Evolutionary conservation across 306 rosid species (phyloP), one percentile per base, ranked within the genome.

Genomic region (Coriaria nepalensis): DNA sequence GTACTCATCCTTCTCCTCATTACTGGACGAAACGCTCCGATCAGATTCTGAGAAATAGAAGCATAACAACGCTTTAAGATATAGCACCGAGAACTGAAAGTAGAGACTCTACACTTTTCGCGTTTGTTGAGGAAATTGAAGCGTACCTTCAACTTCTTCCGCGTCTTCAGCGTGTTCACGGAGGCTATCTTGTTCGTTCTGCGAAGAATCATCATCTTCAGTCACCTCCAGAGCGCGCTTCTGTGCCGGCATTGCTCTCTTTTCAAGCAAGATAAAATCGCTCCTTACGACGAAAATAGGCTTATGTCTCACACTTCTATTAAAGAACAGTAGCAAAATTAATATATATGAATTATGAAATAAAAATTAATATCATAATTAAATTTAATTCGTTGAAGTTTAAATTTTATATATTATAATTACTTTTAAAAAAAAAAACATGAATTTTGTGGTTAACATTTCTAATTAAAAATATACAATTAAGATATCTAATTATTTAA

Each of bases 241-340:
- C 74, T 73, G 80, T 7, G 86, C 64, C 52, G 93, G 79, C 96
- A 86, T 86, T 82, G 71, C 70, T 66, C 45, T 49, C 14, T 13
- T 50, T 57, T 58, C 36, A 53, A 53, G 48, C 63, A 47, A 43
- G 50, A 67, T 39, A 40, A 9, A 54, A 54, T 47, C 40, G 8
- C 14, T 40, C 33, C 40, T 13, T 40, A 54, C 40, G 9, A 42
- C 6, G 40, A 54, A 53, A 33, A 14, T 5, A 54, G 40, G 33
- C 13, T 5, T 20, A 20, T 20, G 3, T 20, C 29, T 20, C n/a
- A n/a, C n/a, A n/a, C n/a, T n/a, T n/a, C n/a, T n/a, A n/a, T n/a
- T n/a, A n/a, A n/a, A n/a, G 13, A 8, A 44, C 6, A 43, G 6
- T 2, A 44, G 14, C n/a, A 44, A 13, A 13, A 12, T n/a, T n/a